Evolutionary conservation across 2,329 filamentous ascomycete genomes (phyloP).

Genomic region (Laburnicola sp.): DNA sequence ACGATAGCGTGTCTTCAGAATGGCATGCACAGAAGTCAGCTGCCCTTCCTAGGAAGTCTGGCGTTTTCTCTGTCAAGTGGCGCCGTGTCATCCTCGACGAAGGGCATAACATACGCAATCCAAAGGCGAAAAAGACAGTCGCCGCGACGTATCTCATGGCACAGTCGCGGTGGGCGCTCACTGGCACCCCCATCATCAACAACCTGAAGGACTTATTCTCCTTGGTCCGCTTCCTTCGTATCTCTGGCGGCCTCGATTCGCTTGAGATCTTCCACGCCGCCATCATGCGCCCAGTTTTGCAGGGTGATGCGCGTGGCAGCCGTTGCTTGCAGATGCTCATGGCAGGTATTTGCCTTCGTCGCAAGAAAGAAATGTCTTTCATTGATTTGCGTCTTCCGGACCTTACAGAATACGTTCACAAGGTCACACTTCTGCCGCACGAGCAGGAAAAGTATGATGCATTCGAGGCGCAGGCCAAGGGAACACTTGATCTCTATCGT

Average conservation of each 20-base stretch:
- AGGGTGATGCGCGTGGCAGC: constrained; percentile 61
- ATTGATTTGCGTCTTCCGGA: constrained; percentile 78
- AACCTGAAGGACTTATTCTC: constrained; percentile 80
- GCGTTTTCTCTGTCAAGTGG: constrained; percentile 69
- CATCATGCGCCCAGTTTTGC: constrained; percentile 68
- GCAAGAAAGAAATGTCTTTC: constrained; percentile 87
- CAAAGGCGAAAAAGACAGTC: constrained; percentile 69
- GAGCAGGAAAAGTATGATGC: constrained; percentile 79
- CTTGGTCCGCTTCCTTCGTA: constrained; percentile 73
- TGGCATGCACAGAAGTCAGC: constrained; percentile 55
- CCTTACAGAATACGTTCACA: constrained; percentile 76
- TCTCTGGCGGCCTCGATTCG: constrained; percentile 75
- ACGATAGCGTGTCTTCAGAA: constrained; percentile 73
- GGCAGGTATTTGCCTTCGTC: constrained; percentile 76
- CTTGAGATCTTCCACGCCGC: constrained; percentile 72
- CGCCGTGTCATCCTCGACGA: constrained; percentile 60
- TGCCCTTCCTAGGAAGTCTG: constrained; percentile 30
- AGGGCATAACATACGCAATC: constrained; percentile 77
- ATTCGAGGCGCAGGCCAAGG: constrained; percentile 71
- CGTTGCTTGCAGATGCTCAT: constrained; percentile 74
- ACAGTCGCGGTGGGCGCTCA: constrained; percentile 70
- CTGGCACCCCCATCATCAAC: constrained; percentile 73
- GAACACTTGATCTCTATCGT: constrained; percentile 66
- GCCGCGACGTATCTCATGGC: constrained; percentile 70
- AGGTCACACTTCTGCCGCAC: constrained; percentile 70